Conservation (phyloP, 495 filamentous ascomycete species). For the Penicillium atrosanguineum region DNA sequence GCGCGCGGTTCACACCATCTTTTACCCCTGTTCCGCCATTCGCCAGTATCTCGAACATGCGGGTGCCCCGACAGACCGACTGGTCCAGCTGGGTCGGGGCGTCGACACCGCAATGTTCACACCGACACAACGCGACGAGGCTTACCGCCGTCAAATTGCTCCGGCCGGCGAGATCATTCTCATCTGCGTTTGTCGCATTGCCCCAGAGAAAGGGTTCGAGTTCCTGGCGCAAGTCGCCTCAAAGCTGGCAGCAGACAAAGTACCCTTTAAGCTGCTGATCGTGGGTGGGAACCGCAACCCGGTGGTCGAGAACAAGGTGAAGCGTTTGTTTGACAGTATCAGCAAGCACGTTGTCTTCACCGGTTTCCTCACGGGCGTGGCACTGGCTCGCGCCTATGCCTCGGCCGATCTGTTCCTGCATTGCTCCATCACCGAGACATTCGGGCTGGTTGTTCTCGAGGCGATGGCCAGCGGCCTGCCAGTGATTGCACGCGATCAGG, state of each 20-base stretch:
- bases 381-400: constrained; percentile 56
- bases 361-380: constrained; percentile 53
- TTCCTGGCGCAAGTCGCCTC: constrained; percentile 53
- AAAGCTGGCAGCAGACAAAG: constrained; percentile 47
- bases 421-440: constrained; percentile 64
- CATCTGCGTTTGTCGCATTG: constrained; percentile 56
- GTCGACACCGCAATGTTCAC: constrained; percentile 58
- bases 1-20: constrained; percentile 54
- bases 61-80: constrained; percentile 45
- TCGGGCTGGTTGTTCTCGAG: constrained; percentile 63
- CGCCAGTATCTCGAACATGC: constrained; percentile 52
- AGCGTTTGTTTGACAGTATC: constrained; percentile 47
- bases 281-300: constrained; percentile 62
- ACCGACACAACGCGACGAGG: constrained; percentile 44
- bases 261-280: constrained; percentile 57
- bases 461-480: constrained; percentile 64
- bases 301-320: constrained; percentile 53
- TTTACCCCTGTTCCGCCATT: constrained; percentile 59
- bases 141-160: constrained; percentile 46
- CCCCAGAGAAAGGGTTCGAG: constrained; percentile 64
- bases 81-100: constrained; percentile 56
- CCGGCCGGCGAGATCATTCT: constrained; percentile 59
- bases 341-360: constrained; percentile 53
- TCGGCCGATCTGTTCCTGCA: constrained; percentile 62
- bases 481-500: constrained; percentile 61